Evolutionary conservation across 768 basidiomycete genomes (phyloP), one percentile per base, ranked within the genome.

Genomic region (Rhizopogon vinicolor): DNA sequence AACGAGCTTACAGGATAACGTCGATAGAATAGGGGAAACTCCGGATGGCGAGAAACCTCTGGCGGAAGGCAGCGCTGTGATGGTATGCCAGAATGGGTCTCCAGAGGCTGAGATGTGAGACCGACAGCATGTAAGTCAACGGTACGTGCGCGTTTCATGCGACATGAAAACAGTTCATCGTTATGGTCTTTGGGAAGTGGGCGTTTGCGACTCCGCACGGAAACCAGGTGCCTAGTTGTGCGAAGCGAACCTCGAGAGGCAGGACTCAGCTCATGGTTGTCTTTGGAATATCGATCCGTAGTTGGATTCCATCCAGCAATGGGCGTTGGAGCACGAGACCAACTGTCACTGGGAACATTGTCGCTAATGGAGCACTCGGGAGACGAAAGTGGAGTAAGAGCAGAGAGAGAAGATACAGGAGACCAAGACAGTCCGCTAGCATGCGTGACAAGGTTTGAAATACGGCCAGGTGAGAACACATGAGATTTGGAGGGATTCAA

Each of bases 1-100:
- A 78, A 84, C 5, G 84, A 78, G 59, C 84, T 85, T 52, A 78
- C 75, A 5, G 87, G 85, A 64, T 88, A 92, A 7, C 83, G 80
- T 53, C 86, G 72, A 66, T 92, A 92, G 58, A 89, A 80, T 18
- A 85, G 77, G 41, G 83, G 69, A 62, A 85, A 89, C 31, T 72
- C 68, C 2, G 72, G 57, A 22, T 80, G 74, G 46, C 79, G 72
- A 41, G 78, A 71, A 51, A 89, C 60, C 43, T 67, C 44, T 7
- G 71, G 56, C 2, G 86, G 85, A 52, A 91, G 78, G 7, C 73
- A 75, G 53, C 89, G 80, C 18, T 61, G 72, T 10, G 52, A 56
- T 8, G 53, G 52, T 7, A 44, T 37, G 7, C 19, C 56, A 31
- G 39, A 39, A 25, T 22, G 9, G 19, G 14, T 8, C 14, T 35